A percentile compares a stretch with the other conserved stretches of the same genome.
phyloP scores from a whole-genome alignment of 1,284 basidiomycete genomes.

The Ceratobasidium sp. region DNA sequence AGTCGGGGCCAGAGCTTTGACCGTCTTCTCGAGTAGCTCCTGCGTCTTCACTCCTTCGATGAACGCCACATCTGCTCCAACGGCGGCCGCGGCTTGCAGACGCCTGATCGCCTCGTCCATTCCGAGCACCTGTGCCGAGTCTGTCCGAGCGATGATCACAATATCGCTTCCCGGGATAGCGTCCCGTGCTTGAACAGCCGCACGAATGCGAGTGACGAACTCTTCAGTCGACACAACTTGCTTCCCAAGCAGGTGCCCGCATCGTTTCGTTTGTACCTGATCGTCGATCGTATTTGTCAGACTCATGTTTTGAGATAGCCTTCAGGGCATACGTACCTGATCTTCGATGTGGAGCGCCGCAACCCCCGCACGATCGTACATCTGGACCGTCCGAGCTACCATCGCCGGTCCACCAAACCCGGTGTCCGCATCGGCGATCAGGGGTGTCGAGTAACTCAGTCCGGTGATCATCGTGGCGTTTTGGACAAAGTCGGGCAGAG shows the following conservation, averaged over 20 bases:
- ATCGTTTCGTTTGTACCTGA: constrained; percentile 83
- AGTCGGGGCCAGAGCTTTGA: constrained; percentile 71
- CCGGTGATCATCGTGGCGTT: constrained; percentile 71
- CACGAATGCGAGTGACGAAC: constrained; percentile 76
- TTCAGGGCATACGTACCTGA: constrained; percentile 63
- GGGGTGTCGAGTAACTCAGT: constrained; percentile 50
- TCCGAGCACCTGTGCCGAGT: constrained; percentile 79
- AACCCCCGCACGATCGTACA: constrained; percentile 74
- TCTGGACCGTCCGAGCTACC: constrained; percentile 76
- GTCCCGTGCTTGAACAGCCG: constrained; percentile 75
- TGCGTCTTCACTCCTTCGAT: constrained; percentile 80
- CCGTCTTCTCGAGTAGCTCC: constrained; percentile 68
- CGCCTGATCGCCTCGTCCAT: constrained; percentile 80
- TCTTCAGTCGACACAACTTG: constrained; percentile 80
- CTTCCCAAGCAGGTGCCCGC: constrained; percentile 82
- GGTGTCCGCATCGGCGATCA: constrained; percentile 84
- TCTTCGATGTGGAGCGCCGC: constrained; percentile 84
- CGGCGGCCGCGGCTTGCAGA: constrained; percentile 73
- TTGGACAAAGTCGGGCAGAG: constrained; percentile 75
- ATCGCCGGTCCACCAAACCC: constrained; percentile 82
- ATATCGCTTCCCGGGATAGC: constrained; percentile 75
- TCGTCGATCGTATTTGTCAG: constrained; percentile 66
- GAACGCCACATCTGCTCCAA: constrained; percentile 84
- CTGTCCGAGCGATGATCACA: constrained; percentile 82
- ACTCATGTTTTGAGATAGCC: neutral